Evolutionary conservation across 345 rosid genomes (phyloP).

Genomic region (Dipteronia sinensis): DNA sequence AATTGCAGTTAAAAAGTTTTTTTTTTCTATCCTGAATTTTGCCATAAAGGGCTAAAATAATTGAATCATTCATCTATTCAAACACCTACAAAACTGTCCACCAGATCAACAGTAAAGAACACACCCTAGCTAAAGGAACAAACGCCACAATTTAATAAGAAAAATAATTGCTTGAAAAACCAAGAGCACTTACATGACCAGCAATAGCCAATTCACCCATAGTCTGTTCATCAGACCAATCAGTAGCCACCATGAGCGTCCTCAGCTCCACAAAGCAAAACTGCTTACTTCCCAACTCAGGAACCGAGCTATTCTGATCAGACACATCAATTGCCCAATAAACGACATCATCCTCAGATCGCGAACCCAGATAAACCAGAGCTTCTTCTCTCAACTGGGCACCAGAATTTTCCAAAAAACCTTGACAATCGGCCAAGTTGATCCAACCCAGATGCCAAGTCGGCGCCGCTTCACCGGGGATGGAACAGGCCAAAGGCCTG

Average conservation of each 20-base stretch:
- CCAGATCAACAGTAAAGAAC: background rate
- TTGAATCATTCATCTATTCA: background rate
- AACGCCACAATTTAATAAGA: background rate
- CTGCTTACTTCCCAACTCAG: conserved; percentile 44
- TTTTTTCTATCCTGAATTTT: background rate
- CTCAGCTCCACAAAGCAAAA: conserved; percentile 84
- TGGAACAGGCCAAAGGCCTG: conserved; percentile 68
- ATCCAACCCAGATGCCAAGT: conserved; percentile 87
- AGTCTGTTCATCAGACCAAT: conserved; percentile 73
- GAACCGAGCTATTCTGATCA: conserved; percentile 38
- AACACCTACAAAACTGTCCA: background rate
- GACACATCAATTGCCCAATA: conserved; percentile 83
- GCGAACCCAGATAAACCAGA: conserved; percentile 80
- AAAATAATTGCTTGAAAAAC: background rate
- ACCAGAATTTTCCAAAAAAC: conserved; percentile 43
- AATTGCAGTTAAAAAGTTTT: background rate
- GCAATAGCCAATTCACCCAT: conserved; percentile 95
- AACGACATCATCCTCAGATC: conserved; percentile 56
- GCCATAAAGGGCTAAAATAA: background rate
- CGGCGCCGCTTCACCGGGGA: conserved; percentile 43
- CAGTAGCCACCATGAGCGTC: conserved; percentile 92
- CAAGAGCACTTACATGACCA: conserved; percentile 69
- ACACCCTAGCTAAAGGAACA: background rate
- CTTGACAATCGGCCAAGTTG: conserved; percentile 59
- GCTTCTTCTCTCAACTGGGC: conserved; percentile 54